These are phyloP conservation scores for Sideroxylon spinosum DNA, from an alignment of 179 eudicot genomes.

Conservation along the genomic window DNA sequence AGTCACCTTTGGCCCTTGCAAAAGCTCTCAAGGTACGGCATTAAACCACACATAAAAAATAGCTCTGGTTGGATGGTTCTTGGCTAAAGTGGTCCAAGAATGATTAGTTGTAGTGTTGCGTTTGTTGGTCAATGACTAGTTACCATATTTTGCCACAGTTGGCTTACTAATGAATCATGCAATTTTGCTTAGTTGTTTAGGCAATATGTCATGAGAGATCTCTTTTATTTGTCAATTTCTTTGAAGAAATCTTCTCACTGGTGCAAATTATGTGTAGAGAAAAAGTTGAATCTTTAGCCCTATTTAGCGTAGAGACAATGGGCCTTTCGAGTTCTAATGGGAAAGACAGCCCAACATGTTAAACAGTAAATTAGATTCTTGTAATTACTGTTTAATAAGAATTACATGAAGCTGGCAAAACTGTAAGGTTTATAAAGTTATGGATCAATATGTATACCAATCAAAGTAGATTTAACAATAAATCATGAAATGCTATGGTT, in stretches of 20 bases:
- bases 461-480: no score
- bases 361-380: neutral
- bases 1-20: slow-evolving; percentile 87
- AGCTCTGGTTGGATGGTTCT: neutral
- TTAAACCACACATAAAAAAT: neutral
- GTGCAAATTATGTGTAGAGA: neutral
- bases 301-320: neutral
- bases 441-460: neutral
- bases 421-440: neutral
- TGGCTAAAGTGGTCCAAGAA: neutral
- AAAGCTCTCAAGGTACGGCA: slow-evolving; percentile 82
- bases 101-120: neutral
- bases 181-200: neutral
- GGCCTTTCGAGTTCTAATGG: neutral
- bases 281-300: neutral
- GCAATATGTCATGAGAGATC: neutral
- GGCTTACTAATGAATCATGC: neutral
- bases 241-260: neutral
- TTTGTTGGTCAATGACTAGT: slow-evolving; percentile 3
- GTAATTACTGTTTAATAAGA: neutral
- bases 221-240: neutral
- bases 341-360: neutral
- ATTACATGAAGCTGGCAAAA: neutral
- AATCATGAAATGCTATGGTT: no score
- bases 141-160: neutral